Evolutionary conservation across 306 rosid genomes (phyloP).

Genomic region (Potentilla sterilis): DNA sequence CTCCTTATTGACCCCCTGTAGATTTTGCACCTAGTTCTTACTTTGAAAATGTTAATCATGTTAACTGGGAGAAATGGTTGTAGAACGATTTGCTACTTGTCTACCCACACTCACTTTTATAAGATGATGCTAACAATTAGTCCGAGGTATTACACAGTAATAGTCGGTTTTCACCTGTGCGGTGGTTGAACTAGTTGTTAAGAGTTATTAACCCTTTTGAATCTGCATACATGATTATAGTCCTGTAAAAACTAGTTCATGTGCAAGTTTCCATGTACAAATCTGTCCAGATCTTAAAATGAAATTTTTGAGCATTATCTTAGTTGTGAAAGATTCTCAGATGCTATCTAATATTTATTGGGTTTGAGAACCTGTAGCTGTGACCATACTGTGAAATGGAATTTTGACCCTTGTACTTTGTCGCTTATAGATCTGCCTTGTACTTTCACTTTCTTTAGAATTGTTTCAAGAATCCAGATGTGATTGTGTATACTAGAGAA

Average conservation of each 20-base stretch:
- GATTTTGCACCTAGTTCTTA: conserved; percentile 7
- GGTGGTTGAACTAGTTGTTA: neutral
- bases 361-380: conserved; percentile 5
- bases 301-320: neutral
- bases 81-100: neutral
- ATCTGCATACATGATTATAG: neutral
- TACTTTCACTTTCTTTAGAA: neutral
- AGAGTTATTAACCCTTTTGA: neutral
- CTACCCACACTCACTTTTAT: neutral
- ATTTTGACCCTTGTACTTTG: neutral
- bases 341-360: neutral
- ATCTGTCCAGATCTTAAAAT: neutral
- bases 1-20: neutral
- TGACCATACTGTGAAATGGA: neutral
- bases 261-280: neutral
- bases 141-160: neutral
- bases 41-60: neutral
- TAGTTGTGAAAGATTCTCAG: neutral
- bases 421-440: neutral
- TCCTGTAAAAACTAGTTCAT: neutral
- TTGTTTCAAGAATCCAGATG: neutral
- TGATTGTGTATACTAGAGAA: neutral
- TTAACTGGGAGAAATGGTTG: neutral
- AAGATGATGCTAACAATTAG: neutral
- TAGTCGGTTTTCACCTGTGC: neutral